Conservation (phyloP, 306 rosid species). For the Cicer cuneatum region DNA sequence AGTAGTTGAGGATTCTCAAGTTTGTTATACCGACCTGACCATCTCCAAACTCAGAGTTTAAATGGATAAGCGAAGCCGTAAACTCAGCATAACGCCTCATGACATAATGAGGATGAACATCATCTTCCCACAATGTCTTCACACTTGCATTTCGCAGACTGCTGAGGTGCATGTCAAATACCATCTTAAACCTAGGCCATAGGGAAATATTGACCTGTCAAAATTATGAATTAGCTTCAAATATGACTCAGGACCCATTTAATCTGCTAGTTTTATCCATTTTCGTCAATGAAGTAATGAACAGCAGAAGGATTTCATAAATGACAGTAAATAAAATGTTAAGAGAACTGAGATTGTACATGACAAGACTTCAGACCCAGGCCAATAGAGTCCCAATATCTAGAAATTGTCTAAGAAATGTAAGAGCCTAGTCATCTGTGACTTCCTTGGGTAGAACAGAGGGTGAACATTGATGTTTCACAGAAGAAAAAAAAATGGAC, state of each 20-base stretch:
- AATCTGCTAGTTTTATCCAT: background rate
- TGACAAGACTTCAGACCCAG: slow-evolving; percentile 4
- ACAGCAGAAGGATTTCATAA: slow-evolving; percentile 6
- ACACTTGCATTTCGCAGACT: slow-evolving; percentile 89
- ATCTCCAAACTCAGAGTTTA: slow-evolving; percentile 90
- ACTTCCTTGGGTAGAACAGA: background rate
- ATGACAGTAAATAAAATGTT: background rate
- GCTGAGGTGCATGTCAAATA: slow-evolving; percentile 93
- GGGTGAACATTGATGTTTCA: background rate
- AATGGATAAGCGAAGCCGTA: slow-evolving; percentile 91
- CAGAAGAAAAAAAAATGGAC: background rate
- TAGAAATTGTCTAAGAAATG: slow-evolving; percentile 6
- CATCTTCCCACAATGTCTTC: slow-evolving; percentile 94
- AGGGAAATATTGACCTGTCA: slow-evolving; percentile 85
- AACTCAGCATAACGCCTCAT: slow-evolving; percentile 98
- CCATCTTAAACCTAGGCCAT: slow-evolving; percentile 99
- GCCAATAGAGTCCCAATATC: background rate
- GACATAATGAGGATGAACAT: slow-evolving; percentile 97
- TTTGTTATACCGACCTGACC: slow-evolving; percentile 72
- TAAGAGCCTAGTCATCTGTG: background rate
- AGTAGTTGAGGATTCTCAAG: slow-evolving; percentile 6
- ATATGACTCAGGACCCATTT: slow-evolving; percentile 28
- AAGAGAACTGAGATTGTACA: slow-evolving; percentile 30
- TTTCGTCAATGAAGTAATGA: background rate
- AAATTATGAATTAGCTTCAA: slow-evolving; percentile 41